These are phyloP conservation scores for Carex littledalei DNA, from an alignment of 176 grass and related monocot genomes.

Conservation along the genomic window DNA sequence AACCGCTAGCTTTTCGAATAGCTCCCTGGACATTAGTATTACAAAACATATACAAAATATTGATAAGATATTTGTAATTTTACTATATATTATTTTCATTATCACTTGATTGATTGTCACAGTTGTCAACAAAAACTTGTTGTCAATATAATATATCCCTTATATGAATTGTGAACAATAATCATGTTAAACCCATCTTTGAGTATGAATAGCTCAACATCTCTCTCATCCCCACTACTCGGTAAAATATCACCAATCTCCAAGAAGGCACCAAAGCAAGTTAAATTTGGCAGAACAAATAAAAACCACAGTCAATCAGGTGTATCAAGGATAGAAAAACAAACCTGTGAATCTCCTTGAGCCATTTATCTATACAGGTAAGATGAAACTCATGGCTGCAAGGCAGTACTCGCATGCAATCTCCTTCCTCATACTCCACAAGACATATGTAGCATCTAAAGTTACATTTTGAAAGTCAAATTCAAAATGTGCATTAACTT, in stretches of 20 bases:
- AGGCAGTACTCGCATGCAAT: slow-evolving; percentile 72
- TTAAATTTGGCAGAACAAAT: neutral
- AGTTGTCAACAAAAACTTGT: too few species aligned
- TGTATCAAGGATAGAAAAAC: neutral
- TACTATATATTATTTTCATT: too few species aligned
- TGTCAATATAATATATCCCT: neutral
- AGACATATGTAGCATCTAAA: slow-evolving; percentile 93
- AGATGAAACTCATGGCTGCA: slow-evolving; percentile 97
- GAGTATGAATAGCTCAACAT: neutral
- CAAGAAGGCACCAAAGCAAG: neutral
- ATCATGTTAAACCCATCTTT: neutral
- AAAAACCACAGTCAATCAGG: neutral
- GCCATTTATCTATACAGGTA: slow-evolving; percentile 98
- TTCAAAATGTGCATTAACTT: neutral
- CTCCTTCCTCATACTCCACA: slow-evolving; percentile 96
- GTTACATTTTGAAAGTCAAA: neutral
- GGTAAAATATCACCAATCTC: neutral
- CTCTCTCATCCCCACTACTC: neutral
- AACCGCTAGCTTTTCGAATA: too few species aligned
- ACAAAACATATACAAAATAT: too few species aligned
- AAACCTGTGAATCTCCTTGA: slow-evolving; percentile 99
- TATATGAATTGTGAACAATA: neutral
- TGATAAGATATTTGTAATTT: too few species aligned
- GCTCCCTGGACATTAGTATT: too few species aligned
- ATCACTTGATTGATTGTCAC: too few species aligned